phyloP scores from a whole-genome alignment of 306 rosid species.

The Geum urbanum region DNA sequence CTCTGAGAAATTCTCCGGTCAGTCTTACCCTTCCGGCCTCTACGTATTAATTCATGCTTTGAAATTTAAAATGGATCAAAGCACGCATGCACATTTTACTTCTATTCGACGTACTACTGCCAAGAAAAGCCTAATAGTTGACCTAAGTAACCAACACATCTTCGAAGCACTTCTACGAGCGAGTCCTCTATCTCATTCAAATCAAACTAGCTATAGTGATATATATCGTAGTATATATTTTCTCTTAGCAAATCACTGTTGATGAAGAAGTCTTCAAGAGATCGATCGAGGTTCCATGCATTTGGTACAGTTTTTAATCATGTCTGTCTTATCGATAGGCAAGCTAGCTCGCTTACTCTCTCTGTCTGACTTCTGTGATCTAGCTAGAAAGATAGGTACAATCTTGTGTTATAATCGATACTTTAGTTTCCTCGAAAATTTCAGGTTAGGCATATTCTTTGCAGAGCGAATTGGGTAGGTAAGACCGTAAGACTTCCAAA shows the following conservation, averaged over 20 bases:
- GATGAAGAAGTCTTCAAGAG: not conserved
- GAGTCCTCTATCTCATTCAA: not conserved
- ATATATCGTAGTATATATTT: not conserved
- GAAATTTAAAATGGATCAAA: not conserved
- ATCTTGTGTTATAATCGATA: conserved; percentile 31
- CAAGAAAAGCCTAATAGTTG: not conserved
- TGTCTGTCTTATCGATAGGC: not conserved
- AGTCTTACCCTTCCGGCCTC: not conserved
- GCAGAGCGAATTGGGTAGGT: conserved; percentile 7
- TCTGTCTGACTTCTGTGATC: not conserved
- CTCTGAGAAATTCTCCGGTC: not conserved
- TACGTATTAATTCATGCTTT: not conserved
- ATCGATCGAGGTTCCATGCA: not conserved
- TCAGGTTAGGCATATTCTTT: conserved; percentile 38
- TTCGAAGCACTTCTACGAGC: not conserved
- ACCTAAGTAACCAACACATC: too few relatives aligned
- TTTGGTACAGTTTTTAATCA: not conserved
- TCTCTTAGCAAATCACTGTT: not conserved
- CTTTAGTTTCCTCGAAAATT: conserved; percentile 23
- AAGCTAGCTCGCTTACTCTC: not conserved
- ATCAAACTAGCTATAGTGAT: not conserved
- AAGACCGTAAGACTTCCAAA: not conserved
- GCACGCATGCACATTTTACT: not conserved
- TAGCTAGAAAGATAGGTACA: not conserved
- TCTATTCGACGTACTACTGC: not conserved